These are phyloP conservation scores for Tricholoma terreum DNA, from an alignment of 768 basidiomycete genomes.

Conservation along the genomic window DNA sequence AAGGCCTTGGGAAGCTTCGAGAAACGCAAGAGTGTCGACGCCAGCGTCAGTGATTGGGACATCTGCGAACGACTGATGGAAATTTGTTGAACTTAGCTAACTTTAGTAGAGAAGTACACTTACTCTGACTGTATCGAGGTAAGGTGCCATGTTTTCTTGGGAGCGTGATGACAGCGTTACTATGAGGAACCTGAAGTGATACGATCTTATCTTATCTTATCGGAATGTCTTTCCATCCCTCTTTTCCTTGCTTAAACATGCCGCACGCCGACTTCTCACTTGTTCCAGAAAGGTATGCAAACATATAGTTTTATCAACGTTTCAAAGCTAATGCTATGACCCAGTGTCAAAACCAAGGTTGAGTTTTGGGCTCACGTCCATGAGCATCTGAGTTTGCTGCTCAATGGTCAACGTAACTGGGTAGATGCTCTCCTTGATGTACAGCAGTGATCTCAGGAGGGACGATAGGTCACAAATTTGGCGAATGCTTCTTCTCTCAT, in stretches of 20 bases:
- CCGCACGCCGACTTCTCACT: conserved; percentile 80
- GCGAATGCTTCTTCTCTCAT: conserved; percentile 82
- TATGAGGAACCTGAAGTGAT: background rate
- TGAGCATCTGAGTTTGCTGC: conserved; percentile 55
- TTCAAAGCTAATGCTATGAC: background rate
- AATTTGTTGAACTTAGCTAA: background rate
- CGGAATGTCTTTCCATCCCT: conserved; percentile 11
- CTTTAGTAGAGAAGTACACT: conserved; percentile 7
- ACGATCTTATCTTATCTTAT: conserved; percentile 27
- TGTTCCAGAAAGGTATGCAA: conserved; percentile 52
- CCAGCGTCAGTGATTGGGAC: conserved; percentile 84
- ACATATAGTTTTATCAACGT: too few relatives aligned
- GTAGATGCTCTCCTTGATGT: conserved; percentile 36
- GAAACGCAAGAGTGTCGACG: conserved; percentile 83
- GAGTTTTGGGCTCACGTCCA: conserved; percentile 82
- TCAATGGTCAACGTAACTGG: conserved; percentile 75
- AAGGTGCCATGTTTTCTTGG: conserved; percentile 61
- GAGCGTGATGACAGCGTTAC: background rate
- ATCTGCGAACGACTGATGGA: conserved; percentile 82
- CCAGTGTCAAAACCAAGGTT: conserved; percentile 62
- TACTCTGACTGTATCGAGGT: conserved; percentile 69
- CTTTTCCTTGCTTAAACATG: conserved; percentile 53
- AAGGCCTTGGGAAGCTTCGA: conserved; percentile 85
- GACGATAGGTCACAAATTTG: conserved; percentile 72
- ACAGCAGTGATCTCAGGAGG: background rate